Percentiles rank a stretch among this genome's conserved stretches.
Evolutionary conservation across 2,329 filamentous ascomycete genomes (phyloP).

Genomic region (Coniosporium tulheliwenetii): DNA sequence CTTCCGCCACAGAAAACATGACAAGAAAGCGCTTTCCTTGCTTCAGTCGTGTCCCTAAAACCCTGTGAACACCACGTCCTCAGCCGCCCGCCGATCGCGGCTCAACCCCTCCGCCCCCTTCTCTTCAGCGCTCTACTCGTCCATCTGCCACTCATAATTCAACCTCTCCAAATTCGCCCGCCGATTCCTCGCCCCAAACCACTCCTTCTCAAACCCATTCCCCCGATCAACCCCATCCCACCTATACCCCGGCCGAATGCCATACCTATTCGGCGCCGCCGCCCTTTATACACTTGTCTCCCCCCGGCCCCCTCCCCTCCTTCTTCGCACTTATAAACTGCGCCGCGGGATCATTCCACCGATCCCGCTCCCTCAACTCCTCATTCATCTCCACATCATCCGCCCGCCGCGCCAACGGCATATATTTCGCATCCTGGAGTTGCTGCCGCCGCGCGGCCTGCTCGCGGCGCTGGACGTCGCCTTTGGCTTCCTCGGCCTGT

Average conservation of each 20-base stretch:
- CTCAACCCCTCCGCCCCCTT: background rate
- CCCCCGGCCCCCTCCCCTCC: constrained; percentile 24
- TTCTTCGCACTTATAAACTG: constrained; percentile 51
- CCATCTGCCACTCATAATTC: constrained; percentile 93
- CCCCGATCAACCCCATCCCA: constrained; percentile 96
- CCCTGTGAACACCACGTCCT: too few relatives aligned
- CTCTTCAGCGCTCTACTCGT: constrained; percentile 41
- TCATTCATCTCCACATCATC: constrained; percentile 80
- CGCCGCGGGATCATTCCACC: constrained; percentile 93
- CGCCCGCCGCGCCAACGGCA: constrained; percentile 63
- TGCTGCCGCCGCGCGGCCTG: constrained; percentile 48
- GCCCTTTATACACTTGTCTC: constrained; percentile 65
- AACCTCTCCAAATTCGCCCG: constrained; percentile 61
- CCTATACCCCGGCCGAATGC: constrained; percentile 77
- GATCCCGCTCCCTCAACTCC: constrained; percentile 56
- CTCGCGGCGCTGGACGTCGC: constrained; percentile 67
- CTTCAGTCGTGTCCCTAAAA: too few relatives aligned
- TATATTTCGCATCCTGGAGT: constrained; percentile 65
- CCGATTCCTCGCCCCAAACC: constrained; percentile 77
- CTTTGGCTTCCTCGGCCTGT: constrained; percentile 57
- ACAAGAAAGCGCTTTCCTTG: too few relatives aligned
- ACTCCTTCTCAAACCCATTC: constrained; percentile 85
- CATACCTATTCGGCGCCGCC: constrained; percentile 81
- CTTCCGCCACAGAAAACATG: too few relatives aligned
- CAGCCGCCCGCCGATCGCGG: too few relatives aligned